These are phyloP conservation scores for Candida bentonensis DNA, from an alignment of 805 yeast genomes.

Conservation along the genomic window DNA sequence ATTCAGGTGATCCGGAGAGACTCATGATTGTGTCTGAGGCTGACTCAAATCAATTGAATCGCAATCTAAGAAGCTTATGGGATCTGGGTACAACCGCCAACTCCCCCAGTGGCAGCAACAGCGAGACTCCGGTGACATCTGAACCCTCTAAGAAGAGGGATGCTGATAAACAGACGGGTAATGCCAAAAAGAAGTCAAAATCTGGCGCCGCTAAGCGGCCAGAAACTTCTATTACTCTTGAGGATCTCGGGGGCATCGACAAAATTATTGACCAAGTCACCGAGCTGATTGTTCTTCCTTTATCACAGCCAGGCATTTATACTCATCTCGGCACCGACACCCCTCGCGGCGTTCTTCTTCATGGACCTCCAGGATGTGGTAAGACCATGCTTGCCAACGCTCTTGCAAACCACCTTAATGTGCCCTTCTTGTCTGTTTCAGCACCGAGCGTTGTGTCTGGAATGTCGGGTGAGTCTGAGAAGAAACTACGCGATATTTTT, in stretches of 20 bases:
- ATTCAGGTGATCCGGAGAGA: conserved; percentile 26
- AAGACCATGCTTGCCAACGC: conserved; percentile 95
- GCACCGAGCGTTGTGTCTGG: conserved; percentile 97
- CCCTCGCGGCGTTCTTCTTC: conserved; percentile 83
- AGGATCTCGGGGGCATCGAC: conserved; percentile 82
- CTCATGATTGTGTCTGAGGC: conserved; percentile 42
- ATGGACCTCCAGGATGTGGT: conserved; percentile 99
- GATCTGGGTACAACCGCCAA: neutral
- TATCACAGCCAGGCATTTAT: conserved; percentile 87
- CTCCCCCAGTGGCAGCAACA: conserved; percentile 3
- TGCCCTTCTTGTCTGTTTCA: conserved; percentile 79
- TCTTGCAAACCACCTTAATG: conserved; percentile 84
- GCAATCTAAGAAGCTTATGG: neutral
- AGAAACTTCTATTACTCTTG: conserved; percentile 45
- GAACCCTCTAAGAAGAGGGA: conserved; percentile 5
- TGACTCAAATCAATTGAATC: conserved; percentile 54
- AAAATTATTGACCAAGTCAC: conserved; percentile 70
- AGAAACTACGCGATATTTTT: conserved; percentile 80
- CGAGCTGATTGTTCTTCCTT: conserved; percentile 86
- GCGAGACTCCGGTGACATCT: conserved; percentile 2
- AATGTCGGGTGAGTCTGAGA: conserved; percentile 98
- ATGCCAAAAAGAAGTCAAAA: conserved; percentile 47
- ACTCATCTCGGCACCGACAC: conserved; percentile 83
- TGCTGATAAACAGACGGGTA: conserved; percentile 7
- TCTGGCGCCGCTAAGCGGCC: conserved; percentile 12